Conservation (phyloP, 2,329 filamentous ascomycete species). For the Pseudogymnoascus sp. region DNA sequence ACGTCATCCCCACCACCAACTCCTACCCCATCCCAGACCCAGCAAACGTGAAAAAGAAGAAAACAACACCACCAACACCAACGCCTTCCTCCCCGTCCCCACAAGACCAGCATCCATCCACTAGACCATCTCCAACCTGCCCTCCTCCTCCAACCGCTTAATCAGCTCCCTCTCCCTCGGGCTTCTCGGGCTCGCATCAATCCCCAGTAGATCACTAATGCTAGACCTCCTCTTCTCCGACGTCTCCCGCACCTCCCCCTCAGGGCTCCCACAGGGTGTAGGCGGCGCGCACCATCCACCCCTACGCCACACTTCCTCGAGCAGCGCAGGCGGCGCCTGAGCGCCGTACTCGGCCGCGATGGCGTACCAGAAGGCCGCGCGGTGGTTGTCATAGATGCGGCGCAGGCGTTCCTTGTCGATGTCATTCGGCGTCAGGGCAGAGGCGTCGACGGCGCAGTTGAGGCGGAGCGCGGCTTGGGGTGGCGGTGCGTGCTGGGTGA, state of each 20-base stretch:
- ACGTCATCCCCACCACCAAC: neutral
- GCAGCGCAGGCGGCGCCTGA: conserved; percentile 49
- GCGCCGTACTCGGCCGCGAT: conserved; percentile 64
- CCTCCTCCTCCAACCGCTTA: conserved; percentile 43
- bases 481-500: conserved; percentile 32
- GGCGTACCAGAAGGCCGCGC: conserved; percentile 62
- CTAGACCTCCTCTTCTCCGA: conserved; percentile 29
- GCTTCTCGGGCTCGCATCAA: conserved; percentile 48
- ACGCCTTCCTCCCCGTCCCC: neutral
- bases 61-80: neutral
- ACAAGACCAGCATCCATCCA: neutral
- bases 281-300: conserved; percentile 27
- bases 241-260: conserved; percentile 14
- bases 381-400: conserved; percentile 61
- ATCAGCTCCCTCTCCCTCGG: conserved; percentile 50
- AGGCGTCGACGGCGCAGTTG: conserved; percentile 44
- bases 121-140: conserved; percentile 9
- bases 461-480: conserved; percentile 38
- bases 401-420: conserved; percentile 59
- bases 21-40: neutral
- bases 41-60: neutral
- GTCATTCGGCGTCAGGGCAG: conserved; percentile 30
- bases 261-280: conserved; percentile 28
- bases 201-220: conserved; percentile 54
- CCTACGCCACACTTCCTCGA: conserved; percentile 59